These are phyloP conservation scores for Porphyra umbilicalis DNA, from an alignment of 31 red algal species.

Conservation along the genomic window DNA sequence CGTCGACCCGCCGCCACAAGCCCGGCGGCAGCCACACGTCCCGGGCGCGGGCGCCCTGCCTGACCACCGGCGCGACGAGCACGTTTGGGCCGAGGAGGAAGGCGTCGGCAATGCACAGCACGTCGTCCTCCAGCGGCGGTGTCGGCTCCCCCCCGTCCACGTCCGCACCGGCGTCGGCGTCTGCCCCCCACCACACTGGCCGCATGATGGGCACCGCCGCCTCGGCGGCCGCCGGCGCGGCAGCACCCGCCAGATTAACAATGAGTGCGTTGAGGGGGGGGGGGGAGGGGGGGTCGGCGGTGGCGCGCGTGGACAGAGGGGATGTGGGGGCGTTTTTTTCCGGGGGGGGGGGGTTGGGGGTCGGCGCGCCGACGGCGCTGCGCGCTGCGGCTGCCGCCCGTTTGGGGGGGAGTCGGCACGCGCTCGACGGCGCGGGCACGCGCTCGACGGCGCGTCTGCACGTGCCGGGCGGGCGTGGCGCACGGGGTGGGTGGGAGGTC, in stretches of 20 bases:
- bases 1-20: constrained; percentile 32
- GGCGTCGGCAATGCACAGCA: constrained; percentile 35
- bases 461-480: too few relatives aligned
- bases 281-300: too few relatives aligned
- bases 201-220: constrained; percentile 44
- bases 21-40: constrained; percentile 55
- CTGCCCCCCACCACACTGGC: constrained; percentile 64
- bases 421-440: too few relatives aligned
- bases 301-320: too few relatives aligned
- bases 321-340: too few relatives aligned
- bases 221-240: constrained; percentile 12
- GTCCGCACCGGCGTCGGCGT: neutral
- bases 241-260: constrained; percentile 13
- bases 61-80: constrained; percentile 58
- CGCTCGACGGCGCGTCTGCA: too few relatives aligned
- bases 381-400: too few relatives aligned
- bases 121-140: neutral
- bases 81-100: constrained; percentile 57
- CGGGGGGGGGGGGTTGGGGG: too few relatives aligned
- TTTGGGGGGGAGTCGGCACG: too few relatives aligned
- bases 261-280: too few relatives aligned
- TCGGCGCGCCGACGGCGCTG: too few relatives aligned
- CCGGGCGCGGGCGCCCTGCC: constrained; percentile 25
- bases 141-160: neutral
- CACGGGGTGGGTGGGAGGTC: too few relatives aligned